Evolutionary conservation across 139 green algal species (phyloP).

Genomic region (Chlamydomonas sphaeroides): DNA sequence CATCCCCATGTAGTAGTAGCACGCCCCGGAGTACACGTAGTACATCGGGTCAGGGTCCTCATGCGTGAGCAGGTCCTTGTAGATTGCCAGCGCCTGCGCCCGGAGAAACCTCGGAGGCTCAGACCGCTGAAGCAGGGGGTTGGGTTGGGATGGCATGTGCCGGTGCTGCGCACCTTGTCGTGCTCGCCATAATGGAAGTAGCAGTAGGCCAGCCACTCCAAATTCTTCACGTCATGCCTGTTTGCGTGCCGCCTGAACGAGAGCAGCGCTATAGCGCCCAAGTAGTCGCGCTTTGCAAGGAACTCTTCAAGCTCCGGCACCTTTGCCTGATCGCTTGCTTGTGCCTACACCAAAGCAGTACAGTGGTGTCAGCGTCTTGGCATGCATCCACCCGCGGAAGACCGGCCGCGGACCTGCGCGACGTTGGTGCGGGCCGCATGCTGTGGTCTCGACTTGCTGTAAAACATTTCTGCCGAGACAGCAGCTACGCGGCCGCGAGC

Average conservation of each 20-base stretch:
- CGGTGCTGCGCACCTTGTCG: constrained; percentile 65
- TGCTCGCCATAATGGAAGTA: constrained; percentile 86
- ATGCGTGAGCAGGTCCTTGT: constrained; percentile 70
- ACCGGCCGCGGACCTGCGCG: constrained; percentile 15
- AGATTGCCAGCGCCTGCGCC: constrained; percentile 67
- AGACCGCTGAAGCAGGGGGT: too few species aligned
- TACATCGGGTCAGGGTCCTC: constrained; percentile 75
- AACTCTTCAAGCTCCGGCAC: constrained; percentile 74
- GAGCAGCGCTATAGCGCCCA: constrained; percentile 75
- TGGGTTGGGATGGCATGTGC: constrained; percentile 16
- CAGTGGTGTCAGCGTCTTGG: too few species aligned
- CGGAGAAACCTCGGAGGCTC: too few species aligned
- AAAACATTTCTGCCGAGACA: constrained; percentile 11
- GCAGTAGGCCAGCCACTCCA: constrained; percentile 83
- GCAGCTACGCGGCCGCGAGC: too few species aligned
- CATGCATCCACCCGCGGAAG: too few species aligned
- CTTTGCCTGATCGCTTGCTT: constrained; percentile 51
- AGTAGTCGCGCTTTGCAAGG: constrained; percentile 73
- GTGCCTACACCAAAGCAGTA: too few species aligned
- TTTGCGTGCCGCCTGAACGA: constrained; percentile 67
- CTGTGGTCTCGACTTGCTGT: constrained; percentile 44
- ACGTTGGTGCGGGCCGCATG: constrained; percentile 36
- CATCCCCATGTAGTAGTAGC: constrained; percentile 81
- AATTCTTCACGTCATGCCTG: constrained; percentile 57
- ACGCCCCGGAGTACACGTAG: constrained; percentile 74